These are phyloP conservation scores for Puccinia brachypodii DNA, from an alignment of 1,284 basidiomycete species.

Conservation along the genomic window DNA sequence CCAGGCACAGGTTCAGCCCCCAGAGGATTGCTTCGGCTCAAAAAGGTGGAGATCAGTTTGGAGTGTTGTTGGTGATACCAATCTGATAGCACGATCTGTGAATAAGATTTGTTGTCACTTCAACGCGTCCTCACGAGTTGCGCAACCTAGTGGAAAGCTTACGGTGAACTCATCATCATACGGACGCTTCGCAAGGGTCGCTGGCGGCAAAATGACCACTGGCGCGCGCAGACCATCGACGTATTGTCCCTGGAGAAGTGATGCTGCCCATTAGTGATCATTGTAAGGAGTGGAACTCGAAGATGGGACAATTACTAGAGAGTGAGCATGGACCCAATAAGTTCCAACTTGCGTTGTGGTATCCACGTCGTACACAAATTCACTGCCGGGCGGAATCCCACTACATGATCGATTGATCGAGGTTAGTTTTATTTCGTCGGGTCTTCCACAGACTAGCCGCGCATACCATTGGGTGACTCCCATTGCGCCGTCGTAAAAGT, in stretches of 20 bases:
- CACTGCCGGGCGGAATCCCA: conserved; percentile 74
- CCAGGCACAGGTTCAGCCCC: conserved; percentile 85
- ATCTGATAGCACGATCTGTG: conserved; percentile 30
- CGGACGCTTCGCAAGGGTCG: conserved; percentile 60
- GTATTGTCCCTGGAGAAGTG: conserved; percentile 53
- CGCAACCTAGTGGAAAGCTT: conserved; percentile 66
- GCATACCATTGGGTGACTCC: conserved; percentile 69
- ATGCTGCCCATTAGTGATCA: conserved; percentile 2
- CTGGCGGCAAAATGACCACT: conserved; percentile 69
- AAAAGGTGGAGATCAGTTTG: conserved; percentile 61
- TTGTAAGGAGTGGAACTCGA: too few relatives aligned
- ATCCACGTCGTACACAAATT: conserved; percentile 78
- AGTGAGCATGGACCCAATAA: conserved; percentile 73
- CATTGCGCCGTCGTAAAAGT: conserved; percentile 83
- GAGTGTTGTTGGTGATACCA: conserved; percentile 68
- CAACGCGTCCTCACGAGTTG: conserved; percentile 46
- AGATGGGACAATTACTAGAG: too few relatives aligned
- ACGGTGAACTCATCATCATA: conserved; percentile 94
- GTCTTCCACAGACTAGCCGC: background rate
- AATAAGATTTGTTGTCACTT: background rate
- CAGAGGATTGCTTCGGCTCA: conserved; percentile 64
- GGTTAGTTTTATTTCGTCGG: too few relatives aligned
- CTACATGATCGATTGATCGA: conserved; percentile 55
- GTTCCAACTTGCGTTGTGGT: conserved; percentile 76
- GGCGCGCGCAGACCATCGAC: conserved; percentile 74